Percentiles rank a stretch among this genome's conserved stretches.
phyloP scores from a whole-genome alignment of 495 filamentous ascomycete species.

The Penicillium flavigenum region DNA sequence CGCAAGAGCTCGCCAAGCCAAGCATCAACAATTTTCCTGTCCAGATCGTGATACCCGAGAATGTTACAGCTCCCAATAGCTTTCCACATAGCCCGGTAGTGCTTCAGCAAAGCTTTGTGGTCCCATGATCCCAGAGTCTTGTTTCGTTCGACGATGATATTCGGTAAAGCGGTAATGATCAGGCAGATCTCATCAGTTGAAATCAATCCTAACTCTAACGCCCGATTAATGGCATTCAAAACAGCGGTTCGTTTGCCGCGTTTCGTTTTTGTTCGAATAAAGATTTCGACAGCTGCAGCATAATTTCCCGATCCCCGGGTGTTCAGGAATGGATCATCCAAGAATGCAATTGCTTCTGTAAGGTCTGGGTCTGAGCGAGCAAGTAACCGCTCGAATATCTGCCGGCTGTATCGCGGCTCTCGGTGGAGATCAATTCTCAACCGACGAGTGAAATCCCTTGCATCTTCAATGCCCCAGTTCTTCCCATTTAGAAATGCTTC shows the following conservation, averaged over 20 bases:
- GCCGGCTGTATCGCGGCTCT: constrained; percentile 41
- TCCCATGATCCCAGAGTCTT: constrained; percentile 20
- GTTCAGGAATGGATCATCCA: constrained; percentile 47
- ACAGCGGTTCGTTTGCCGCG: constrained; percentile 21
- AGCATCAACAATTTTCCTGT: constrained; percentile 26
- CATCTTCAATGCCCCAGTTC: constrained; percentile 28
- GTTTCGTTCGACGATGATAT: constrained; percentile 21
- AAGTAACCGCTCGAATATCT: constrained; percentile 42
- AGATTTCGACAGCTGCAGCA: constrained; percentile 26
- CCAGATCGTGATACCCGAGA: constrained; percentile 36
- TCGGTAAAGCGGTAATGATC: constrained; percentile 32
- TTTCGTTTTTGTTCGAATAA: constrained; percentile 17
- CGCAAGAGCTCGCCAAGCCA: constrained; percentile 35
- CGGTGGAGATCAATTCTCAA: constrained; percentile 39
- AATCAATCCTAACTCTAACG: constrained; percentile 41
- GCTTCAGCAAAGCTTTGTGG: constrained; percentile 17
- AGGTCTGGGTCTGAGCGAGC: constrained; percentile 16
- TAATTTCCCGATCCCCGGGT: constrained; percentile 43
- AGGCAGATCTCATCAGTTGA: constrained; percentile 35
- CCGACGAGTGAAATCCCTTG: constrained; percentile 28
- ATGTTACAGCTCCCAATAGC: constrained; percentile 42
- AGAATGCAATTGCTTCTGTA: constrained; percentile 36
- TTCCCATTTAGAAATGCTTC: constrained; percentile 20
- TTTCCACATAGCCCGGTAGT: constrained; percentile 40
- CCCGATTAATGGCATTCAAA: constrained; percentile 33